These are phyloP conservation scores for Trichaptum fuscoviolaceum DNA, from an alignment of 768 basidiomycete genomes.

Conservation along the genomic window DNA sequence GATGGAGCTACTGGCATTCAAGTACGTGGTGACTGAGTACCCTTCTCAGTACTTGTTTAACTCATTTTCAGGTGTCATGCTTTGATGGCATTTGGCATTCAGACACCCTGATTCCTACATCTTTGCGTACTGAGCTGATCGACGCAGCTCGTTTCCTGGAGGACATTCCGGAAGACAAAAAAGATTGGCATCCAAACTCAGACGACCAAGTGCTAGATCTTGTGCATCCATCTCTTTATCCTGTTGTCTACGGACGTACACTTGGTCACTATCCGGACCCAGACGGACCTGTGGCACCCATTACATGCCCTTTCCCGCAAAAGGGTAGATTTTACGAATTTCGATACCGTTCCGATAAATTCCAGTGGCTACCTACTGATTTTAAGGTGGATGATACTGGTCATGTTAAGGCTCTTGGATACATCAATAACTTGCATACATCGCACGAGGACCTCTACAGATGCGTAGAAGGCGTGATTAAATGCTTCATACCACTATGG, in stretches of 20 bases:
- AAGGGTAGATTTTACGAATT: background rate
- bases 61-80: slow-evolving; percentile 8
- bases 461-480: slow-evolving; percentile 30
- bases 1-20: slow-evolving; percentile 17
- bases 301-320: background rate
- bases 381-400: slow-evolving; percentile 31
- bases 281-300: background rate
- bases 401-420: slow-evolving; percentile 33
- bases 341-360: slow-evolving; percentile 11
- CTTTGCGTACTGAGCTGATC: slow-evolving; percentile 11
- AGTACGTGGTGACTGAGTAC: slow-evolving; percentile 3
- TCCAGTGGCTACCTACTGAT: slow-evolving; percentile 41
- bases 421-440: slow-evolving; percentile 51
- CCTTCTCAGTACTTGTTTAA: background rate
- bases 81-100: slow-evolving; percentile 19
- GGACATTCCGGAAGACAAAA: slow-evolving; percentile 19
- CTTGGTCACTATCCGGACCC: background rate
- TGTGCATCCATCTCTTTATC: slow-evolving; percentile 28
- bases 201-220: slow-evolving; percentile 26
- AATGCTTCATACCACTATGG: slow-evolving; percentile 41
- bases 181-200: slow-evolving; percentile 30
- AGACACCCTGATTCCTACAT: slow-evolving; percentile 18
- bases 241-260: slow-evolving; percentile 20
- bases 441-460: slow-evolving; percentile 26
- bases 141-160: slow-evolving; percentile 17